A percentile compares a stretch with the other conserved stretches of the same genome.
These are phyloP conservation scores for Paramecium biaurelia DNA, from an alignment of 73 alveolate species.

Conservation along the genomic window DNA sequence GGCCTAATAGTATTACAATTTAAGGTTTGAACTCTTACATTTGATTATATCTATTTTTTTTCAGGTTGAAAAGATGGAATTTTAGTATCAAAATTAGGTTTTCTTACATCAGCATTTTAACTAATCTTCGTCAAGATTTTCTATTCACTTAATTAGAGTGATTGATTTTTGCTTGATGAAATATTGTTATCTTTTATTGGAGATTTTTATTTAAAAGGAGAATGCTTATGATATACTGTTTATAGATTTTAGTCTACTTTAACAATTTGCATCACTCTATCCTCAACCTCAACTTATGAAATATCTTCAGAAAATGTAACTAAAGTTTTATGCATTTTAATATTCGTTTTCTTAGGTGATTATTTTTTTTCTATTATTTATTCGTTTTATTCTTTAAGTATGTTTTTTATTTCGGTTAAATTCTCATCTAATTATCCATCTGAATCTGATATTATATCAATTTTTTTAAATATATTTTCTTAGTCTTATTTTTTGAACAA, in stretches of 20 bases:
- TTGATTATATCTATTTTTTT: neutral
- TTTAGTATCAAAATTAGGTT: neutral
- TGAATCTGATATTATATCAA: neutral
- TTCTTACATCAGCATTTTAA: neutral
- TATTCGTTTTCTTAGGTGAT: neutral
- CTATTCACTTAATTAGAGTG: neutral
- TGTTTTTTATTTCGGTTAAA: neutral
- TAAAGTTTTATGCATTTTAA: neutral
- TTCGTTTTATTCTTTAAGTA: neutral
- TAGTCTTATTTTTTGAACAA: neutral
- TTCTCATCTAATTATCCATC: neutral
- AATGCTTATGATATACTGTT: neutral
- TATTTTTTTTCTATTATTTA: neutral
- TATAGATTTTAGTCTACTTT: neutral
- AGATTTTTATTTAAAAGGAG: neutral
- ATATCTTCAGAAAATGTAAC: neutral
- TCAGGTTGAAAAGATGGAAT: neutral
- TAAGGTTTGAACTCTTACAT: neutral
- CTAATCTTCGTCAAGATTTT: neutral
- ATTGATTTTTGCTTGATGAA: neutral
- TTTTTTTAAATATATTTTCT: neutral
- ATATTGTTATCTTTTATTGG: neutral
- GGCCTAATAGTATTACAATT: neutral
- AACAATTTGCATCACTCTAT: neutral
- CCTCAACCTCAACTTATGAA: neutral